A percentile compares a stretch with the other conserved stretches of the same genome.
Evolutionary conservation across 768 basidiomycete species (phyloP).

Genomic region (Mycena olivaceomarginata): DNA sequence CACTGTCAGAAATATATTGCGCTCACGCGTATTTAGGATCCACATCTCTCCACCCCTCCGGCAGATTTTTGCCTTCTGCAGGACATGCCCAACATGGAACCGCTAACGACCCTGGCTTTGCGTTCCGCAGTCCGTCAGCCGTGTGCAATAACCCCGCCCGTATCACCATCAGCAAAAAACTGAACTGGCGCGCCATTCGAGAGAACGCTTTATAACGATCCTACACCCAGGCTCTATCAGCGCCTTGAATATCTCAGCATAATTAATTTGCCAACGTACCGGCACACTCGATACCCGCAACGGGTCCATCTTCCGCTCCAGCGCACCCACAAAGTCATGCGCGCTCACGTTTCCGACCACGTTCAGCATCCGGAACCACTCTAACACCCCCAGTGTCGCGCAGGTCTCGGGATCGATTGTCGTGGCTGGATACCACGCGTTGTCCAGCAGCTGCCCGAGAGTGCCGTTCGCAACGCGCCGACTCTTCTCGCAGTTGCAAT

Average conservation of each 20-base stretch:
- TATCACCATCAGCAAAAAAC: constrained; percentile 10
- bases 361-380: constrained; percentile 31
- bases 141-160: constrained; percentile 32
- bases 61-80: constrained; percentile 35
- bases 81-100: constrained; percentile 43
- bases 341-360: constrained; percentile 37
- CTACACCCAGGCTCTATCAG: neutral
- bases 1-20: neutral
- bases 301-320: too few species aligned
- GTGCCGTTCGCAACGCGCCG: too few species aligned
- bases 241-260: neutral
- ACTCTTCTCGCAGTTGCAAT: neutral
- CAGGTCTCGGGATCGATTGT: constrained; percentile 28
- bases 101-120: constrained; percentile 21
- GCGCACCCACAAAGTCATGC: constrained; percentile 20
- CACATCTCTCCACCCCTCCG: constrained; percentile 35
- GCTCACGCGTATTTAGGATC: neutral
- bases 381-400: constrained; percentile 28
- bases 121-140: neutral
- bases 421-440: constrained; percentile 40
- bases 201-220: constrained; percentile 25
- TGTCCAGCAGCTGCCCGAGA: constrained; percentile 19
- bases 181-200: constrained; percentile 31
- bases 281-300: neutral
- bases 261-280: neutral